Evolutionary conservation across 345 rosid genomes (phyloP).

Genomic region (Streptanthus diversifolius): DNA sequence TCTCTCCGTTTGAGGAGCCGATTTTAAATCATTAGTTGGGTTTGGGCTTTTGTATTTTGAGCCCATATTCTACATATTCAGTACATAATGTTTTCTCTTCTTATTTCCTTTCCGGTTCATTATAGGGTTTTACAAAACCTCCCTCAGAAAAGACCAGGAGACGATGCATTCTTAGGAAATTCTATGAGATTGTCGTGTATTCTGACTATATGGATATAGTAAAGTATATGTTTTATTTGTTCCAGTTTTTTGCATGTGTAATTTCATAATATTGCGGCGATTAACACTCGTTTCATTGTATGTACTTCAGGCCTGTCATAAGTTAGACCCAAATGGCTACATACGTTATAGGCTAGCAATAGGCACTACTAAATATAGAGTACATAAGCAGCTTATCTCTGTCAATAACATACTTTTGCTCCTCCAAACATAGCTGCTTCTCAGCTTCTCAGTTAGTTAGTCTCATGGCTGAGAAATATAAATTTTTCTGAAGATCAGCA

Average conservation of each 20-base stretch:
- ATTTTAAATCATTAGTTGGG: not conserved
- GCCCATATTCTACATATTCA: not conserved
- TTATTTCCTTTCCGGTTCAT: too few species aligned
- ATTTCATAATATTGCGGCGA: not conserved
- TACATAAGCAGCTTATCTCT: conserved; percentile 35
- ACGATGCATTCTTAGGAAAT: conserved; percentile 78
- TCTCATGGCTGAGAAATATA: too few species aligned
- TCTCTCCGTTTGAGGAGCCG: not conserved
- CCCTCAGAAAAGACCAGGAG: conserved; percentile 99
- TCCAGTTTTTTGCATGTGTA: not conserved
- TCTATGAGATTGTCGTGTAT: conserved; percentile 79
- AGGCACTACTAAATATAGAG: conserved; percentile 83
- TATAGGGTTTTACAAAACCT: too few species aligned
- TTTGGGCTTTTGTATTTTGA: not conserved
- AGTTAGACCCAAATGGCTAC: conserved; percentile 68
- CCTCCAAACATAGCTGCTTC: conserved; percentile 4
- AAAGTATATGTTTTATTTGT: conserved; percentile 9
- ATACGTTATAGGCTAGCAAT: conserved; percentile 72
- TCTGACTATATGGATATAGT: conserved; percentile 87
- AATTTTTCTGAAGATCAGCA: too few species aligned
- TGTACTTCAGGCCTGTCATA: conserved; percentile 75
- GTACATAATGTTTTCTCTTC: too few species aligned
- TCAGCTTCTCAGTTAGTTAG: too few species aligned
- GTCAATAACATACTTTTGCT: not conserved
- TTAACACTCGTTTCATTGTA: conserved; percentile 26